Conservation (phyloP, 2,329 filamentous ascomycete species). For the Trichophaea hybrida region DNA sequence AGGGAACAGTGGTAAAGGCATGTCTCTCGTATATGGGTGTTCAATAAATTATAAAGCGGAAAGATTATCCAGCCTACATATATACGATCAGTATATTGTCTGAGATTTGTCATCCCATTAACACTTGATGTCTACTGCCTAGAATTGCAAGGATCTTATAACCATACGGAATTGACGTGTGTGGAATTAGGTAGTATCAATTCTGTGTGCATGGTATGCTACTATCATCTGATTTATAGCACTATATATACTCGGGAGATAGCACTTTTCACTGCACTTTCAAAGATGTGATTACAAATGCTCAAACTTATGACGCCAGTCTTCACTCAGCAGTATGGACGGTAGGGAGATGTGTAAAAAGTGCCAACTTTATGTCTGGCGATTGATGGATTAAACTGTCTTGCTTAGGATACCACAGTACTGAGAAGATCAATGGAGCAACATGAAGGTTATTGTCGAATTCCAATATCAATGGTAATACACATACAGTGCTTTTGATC, state of each 20-base stretch:
- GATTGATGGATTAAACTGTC: not conserved
- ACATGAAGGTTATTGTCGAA: not conserved
- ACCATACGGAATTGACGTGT: not conserved
- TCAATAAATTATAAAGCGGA: not conserved
- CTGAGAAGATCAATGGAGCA: not conserved
- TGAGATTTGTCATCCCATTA: not conserved
- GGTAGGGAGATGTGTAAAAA: not conserved
- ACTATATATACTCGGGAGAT: not conserved
- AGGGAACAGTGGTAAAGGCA: not conserved
- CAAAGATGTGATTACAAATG: not conserved
- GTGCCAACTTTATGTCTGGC: not conserved
- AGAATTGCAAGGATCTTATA: conserved; percentile 2
- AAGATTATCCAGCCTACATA: not conserved
- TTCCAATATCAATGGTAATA: not conserved
- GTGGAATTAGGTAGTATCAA: not conserved
- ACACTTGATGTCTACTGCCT: not conserved
- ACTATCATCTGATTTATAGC: not conserved
- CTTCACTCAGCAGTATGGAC: not conserved
- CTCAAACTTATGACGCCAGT: not conserved
- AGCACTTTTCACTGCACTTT: not conserved
- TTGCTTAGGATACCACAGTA: not conserved
- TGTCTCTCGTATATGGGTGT: not conserved
- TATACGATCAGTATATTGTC: not conserved
- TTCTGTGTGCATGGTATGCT: not conserved
- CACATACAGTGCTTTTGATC: not conserved